These are phyloP conservation scores for Mucor ambiguus DNA, from an alignment of 371 early-diverging fungal species.

Conservation along the genomic window DNA sequence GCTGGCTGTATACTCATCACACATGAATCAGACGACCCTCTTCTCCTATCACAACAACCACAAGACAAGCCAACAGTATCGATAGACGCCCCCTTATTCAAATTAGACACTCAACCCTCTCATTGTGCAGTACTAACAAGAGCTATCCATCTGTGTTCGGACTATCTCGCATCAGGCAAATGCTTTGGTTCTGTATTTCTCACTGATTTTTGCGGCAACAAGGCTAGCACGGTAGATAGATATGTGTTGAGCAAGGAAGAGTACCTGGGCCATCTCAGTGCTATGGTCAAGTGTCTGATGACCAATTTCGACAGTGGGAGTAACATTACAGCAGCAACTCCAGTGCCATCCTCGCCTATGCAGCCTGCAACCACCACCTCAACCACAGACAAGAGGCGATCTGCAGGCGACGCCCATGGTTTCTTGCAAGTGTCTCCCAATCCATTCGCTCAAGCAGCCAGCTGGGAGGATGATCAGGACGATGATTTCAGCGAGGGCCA, in stretches of 20 bases:
- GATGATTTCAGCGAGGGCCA: constrained; percentile 22
- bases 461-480: constrained; percentile 21
- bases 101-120: not conserved
- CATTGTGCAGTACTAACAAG: not conserved
- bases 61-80: not conserved
- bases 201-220: constrained; percentile 30
- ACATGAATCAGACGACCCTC: constrained; percentile 27
- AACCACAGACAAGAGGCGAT: constrained; percentile 17
- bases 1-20: constrained; percentile 44
- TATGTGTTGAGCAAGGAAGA: constrained; percentile 42
- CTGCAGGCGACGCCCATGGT: constrained; percentile 31
- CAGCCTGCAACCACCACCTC: not conserved
- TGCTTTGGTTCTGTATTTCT: constrained; percentile 35
- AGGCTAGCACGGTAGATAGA: constrained; percentile 20
- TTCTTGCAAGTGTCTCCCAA: constrained; percentile 33
- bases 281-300: constrained; percentile 46
- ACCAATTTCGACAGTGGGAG: constrained; percentile 10
- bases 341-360: not conserved
- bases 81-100: not conserved
- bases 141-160: constrained; percentile 32
- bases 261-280: constrained; percentile 43
- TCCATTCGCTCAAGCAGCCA: constrained; percentile 9
- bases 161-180: constrained; percentile 25
- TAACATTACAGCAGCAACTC: not conserved
- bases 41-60: constrained; percentile 7